Percentiles rank a stretch among this genome's conserved stretches.
phyloP scores from a whole-genome alignment of 768 basidiomycete genomes.

The Naganishia antarctica region DNA sequence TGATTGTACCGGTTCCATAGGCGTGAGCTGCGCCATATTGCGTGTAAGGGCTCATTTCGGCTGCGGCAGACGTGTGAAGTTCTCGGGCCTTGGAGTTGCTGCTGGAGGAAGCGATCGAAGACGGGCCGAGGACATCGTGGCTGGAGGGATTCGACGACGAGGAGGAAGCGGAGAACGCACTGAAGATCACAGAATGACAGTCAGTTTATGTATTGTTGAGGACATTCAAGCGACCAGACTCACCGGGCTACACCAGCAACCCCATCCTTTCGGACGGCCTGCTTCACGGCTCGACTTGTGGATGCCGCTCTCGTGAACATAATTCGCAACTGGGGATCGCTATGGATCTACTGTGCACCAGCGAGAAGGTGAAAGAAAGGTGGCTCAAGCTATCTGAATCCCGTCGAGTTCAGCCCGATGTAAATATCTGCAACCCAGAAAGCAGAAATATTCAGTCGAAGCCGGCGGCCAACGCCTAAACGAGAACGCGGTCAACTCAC shows the following conservation, averaged over 20 bases:
- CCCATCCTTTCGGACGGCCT: conserved; percentile 1
- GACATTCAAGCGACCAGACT: background rate
- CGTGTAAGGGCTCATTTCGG: conserved; percentile 17
- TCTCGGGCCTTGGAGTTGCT: conserved; percentile 8
- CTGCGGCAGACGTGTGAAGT: background rate
- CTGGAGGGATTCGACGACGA: background rate
- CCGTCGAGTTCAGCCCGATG: background rate
- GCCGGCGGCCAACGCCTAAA: conserved; percentile 2
- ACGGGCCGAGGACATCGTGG: background rate
- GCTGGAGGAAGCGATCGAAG: background rate
- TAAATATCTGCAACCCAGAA: background rate
- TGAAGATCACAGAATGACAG: background rate
- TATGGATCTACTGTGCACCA: background rate
- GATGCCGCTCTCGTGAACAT: conserved; percentile 2
- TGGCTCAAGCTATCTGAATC: background rate
- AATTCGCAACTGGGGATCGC: background rate
- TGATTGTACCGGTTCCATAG: conserved; percentile 17
- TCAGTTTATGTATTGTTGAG: background rate
- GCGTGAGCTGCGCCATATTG: conserved; percentile 18
- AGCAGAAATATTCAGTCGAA: background rate
- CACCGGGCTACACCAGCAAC: conserved; percentile 4
- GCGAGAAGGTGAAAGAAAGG: no score
- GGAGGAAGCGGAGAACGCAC: background rate
- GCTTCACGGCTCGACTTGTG: conserved; percentile 1
- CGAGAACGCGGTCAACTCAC: background rate